Evolutionary conservation across 768 basidiomycete genomes (phyloP).

Genomic region (Lactarius tabidus): DNA sequence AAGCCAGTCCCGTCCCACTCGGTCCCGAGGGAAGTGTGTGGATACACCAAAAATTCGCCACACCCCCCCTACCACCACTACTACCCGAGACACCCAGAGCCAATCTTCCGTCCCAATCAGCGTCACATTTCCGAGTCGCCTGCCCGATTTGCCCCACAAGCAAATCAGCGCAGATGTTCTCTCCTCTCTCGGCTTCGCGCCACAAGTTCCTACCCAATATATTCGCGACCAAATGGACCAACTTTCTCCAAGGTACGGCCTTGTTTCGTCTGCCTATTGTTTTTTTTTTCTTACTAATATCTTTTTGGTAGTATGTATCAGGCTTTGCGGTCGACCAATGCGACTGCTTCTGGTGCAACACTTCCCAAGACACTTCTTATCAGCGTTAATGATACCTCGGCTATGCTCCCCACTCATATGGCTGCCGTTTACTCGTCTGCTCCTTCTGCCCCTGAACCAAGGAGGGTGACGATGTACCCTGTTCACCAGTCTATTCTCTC

Average conservation of each 20-base stretch:
- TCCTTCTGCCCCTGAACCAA: slow-evolving; percentile 10
- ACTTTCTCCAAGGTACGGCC: slow-evolving; percentile 7
- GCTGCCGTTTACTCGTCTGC: slow-evolving; percentile 24
- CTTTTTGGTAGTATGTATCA: slow-evolving; percentile 22
- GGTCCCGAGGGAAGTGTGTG: neutral
- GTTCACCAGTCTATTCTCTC: slow-evolving; percentile 69
- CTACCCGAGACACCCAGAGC: neutral
- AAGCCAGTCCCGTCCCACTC: neutral
- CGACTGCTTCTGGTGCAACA: slow-evolving; percentile 10
- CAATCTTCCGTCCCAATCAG: neutral
- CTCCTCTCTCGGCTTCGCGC: slow-evolving; percentile 7
- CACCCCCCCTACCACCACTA: neutral
- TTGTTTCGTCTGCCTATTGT: neutral
- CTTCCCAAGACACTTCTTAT: slow-evolving; percentile 20
- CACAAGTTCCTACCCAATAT: slow-evolving; percentile 14
- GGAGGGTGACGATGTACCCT: slow-evolving; percentile 44
- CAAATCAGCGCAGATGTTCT: slow-evolving; percentile 14
- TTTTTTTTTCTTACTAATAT: neutral
- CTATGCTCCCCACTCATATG: slow-evolving; percentile 23
- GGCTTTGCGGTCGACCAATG: slow-evolving; percentile 17
- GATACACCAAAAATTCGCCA: neutral
- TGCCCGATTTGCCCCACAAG: slow-evolving; percentile 12
- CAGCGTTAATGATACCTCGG: neutral
- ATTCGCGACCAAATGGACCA: slow-evolving; percentile 16
- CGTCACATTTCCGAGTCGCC: slow-evolving; percentile 9